These are phyloP conservation scores for Phytopythium chamaehyphon DNA, from an alignment of 352 stramenopile species.

Conservation along the genomic window DNA sequence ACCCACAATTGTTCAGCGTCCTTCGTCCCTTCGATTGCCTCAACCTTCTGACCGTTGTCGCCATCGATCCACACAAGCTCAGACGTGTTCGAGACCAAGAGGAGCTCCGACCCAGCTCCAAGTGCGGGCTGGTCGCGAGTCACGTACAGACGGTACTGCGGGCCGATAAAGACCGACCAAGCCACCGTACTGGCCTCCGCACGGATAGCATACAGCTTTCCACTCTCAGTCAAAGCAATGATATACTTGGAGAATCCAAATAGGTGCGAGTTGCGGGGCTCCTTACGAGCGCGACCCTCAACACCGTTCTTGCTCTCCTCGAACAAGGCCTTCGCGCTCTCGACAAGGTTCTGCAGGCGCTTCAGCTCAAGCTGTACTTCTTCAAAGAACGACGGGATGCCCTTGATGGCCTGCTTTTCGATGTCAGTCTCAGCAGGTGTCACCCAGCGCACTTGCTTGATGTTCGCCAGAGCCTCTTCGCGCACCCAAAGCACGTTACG, in stretches of 20 bases:
- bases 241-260: conserved; percentile 87
- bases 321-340: conserved; percentile 45
- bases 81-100: conserved; percentile 58
- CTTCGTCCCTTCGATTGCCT: conserved; percentile 14
- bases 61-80: conserved; percentile 72
- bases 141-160: conserved; percentile 70
- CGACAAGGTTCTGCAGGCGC: conserved; percentile 44
- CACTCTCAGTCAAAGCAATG: conserved; percentile 64
- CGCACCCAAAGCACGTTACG: conserved; percentile 60
- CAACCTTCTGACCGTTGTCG: conserved; percentile 50
- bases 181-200: conserved; percentile 66
- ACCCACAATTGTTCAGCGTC: conserved; percentile 36
- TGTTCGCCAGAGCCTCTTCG: conserved; percentile 75
- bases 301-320: conserved; percentile 24
- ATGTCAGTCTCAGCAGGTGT: conserved; percentile 73
- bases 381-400: conserved; percentile 68
- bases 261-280: conserved; percentile 64
- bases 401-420: conserved; percentile 66
- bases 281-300: conserved; percentile 38
- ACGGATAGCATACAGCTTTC: conserved; percentile 79
- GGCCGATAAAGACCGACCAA: conserved; percentile 66
- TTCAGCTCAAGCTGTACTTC: conserved; percentile 60
- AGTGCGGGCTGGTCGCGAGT: conserved; percentile 75
- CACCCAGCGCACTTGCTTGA: conserved; percentile 76
- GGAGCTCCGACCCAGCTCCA: conserved; percentile 60